phyloP scores from a whole-genome alignment of 441 rosid species.

The Euphorbia neoarborescens region DNA sequence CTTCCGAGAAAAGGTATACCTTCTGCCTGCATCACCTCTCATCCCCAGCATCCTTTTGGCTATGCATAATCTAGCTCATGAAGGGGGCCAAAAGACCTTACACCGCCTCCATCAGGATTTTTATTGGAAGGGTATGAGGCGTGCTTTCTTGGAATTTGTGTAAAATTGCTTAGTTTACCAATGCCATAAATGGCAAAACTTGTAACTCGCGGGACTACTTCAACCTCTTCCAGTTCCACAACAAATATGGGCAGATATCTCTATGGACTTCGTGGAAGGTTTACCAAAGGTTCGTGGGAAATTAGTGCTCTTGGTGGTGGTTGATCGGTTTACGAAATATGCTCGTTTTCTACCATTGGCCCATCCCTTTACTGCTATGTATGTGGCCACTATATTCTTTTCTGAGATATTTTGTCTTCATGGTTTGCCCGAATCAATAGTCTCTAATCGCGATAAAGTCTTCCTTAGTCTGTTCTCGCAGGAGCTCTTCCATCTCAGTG shows the following conservation, averaged over 20 bases:
- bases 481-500: neutral
- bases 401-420: neutral
- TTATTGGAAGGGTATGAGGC: no score
- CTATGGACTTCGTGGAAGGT: neutral
- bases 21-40: no score
- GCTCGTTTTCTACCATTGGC: neutral
- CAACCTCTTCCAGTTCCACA: neutral
- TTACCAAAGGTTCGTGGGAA: neutral
- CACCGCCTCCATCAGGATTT: no score
- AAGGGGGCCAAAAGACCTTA: no score
- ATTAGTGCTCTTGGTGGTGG: neutral
- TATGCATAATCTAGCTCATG: no score
- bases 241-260: neutral
- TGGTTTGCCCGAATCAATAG: neutral
- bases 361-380: neutral
- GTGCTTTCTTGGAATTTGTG: no score
- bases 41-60: no score
- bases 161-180: no score
- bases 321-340: neutral
- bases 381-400: neutral
- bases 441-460: neutral
- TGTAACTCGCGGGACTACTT: neutral
- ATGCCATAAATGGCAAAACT: no score
- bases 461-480: neutral
- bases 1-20: no score